Evolutionary conservation across 106 monocot species (phyloP), one percentile per base, ranked within the genome.

Genomic region (Acorus gramineus): DNA sequence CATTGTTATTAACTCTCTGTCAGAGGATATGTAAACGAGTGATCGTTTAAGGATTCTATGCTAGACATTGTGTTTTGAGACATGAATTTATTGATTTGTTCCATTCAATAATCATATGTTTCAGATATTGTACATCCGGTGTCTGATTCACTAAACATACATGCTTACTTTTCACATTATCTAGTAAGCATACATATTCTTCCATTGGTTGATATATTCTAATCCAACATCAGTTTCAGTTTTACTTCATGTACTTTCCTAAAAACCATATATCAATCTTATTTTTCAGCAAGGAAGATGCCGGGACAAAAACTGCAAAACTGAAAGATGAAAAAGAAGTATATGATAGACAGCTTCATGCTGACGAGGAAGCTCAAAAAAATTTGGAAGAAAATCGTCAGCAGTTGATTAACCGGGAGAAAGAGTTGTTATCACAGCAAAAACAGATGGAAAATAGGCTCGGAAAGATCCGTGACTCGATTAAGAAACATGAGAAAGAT

Each of bases 241-340:
- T 8, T 46, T 55, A 44, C 3, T 57, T 48, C 5, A 4, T 2
- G 28, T n/a, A 57, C 3, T 65, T 11, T 49, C n/a, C 56, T 51
- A n/a, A 42, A 54, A 65, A 48, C 7, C 53, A 13, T 55, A 4
- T 11, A 14, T 5, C 2, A 59, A 28, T 28, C 28, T 72, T 47
- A 55, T 67, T 14, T 66, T 78, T 12, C 83, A 98, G 98, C 55
- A 98, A 98, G 74, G 85, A 98, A 56, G 80, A 82, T 44, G 98
- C 98, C 55, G 98, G 98, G 49, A 92, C 77, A 69, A 85, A 84
- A 81, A 98, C 98, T 61, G 85, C 92, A 46, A 92, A 98, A 67
- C 52, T 91, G 65, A 92, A 80, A 66, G 98, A 92, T 67, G 98
- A 98, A 69, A 98, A 98, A 63, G 98, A 98, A 76, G 92, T 98